Conservation (phyloP, 805 yeast genomes). For the Groenewaldozyma tartarivorans region DNA sequence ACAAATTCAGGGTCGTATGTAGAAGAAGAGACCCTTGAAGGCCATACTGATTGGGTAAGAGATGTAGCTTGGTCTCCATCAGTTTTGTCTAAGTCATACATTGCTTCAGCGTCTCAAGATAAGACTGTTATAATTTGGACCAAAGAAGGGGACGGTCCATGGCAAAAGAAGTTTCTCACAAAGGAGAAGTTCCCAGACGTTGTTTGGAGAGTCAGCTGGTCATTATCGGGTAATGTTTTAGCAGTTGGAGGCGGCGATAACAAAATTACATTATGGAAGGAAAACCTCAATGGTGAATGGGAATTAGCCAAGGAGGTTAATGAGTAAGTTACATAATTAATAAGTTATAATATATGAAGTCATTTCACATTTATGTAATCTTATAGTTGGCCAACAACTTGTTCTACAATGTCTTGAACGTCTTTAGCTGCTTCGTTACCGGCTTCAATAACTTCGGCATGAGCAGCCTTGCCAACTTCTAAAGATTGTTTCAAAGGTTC, state of each 20-base stretch:
- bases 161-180: conserved; percentile 74
- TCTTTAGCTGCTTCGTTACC: conserved; percentile 76
- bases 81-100: conserved; percentile 72
- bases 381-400: conserved; percentile 14
- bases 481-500: conserved; percentile 13
- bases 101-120: conserved; percentile 96
- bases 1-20: conserved; percentile 46
- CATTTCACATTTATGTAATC: background rate
- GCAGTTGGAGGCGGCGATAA: conserved; percentile 97
- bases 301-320: conserved; percentile 95
- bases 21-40: conserved; percentile 69
- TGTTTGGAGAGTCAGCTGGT: conserved; percentile 98
- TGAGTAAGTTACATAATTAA: conserved; percentile 36
- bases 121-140: conserved; percentile 94
- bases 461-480: conserved; percentile 70
- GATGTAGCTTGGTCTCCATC: conserved; percentile 99
- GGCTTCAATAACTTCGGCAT: conserved; percentile 80
- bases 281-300: conserved; percentile 87
- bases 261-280: conserved; percentile 94
- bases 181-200: conserved; percentile 89
- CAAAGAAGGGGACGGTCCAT: conserved; percentile 55
- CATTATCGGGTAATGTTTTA: conserved; percentile 86
- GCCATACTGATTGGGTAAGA: conserved; percentile 97
- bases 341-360: background rate
- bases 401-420: conserved; percentile 54